phyloP scores from a whole-genome alignment of 768 basidiomycete species.

The Roridomyces roridus region DNA sequence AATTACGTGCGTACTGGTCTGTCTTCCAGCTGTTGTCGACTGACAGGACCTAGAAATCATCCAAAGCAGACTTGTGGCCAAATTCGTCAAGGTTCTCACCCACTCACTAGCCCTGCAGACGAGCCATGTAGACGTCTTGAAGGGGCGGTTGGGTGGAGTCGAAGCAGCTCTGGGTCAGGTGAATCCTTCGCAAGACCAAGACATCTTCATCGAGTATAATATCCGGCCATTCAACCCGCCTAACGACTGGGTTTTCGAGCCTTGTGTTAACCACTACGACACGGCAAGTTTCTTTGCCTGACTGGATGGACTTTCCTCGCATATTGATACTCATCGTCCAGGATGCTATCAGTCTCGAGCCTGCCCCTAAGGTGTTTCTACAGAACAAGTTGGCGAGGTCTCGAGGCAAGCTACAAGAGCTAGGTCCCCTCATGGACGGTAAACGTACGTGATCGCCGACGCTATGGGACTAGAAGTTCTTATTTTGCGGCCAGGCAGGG shows the following conservation, averaged over 20 bases:
- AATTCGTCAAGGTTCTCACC: constrained; percentile 59
- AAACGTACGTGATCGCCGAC: constrained; percentile 56
- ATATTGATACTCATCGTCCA: constrained; percentile 31
- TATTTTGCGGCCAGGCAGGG: constrained; percentile 47
- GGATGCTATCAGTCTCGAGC: constrained; percentile 69
- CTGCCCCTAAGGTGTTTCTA: constrained; percentile 75
- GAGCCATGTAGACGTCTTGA: constrained; percentile 64
- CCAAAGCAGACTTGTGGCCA: constrained; percentile 65
- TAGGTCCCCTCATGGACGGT: constrained; percentile 58
- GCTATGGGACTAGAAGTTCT: background rate
- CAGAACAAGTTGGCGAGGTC: constrained; percentile 77
- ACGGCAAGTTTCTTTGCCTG: constrained; percentile 50
- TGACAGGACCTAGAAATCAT: constrained; percentile 58
- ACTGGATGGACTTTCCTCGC: background rate
- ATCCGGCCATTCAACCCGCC: constrained; percentile 68
- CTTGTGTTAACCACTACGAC: constrained; percentile 77
- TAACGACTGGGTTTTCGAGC: constrained; percentile 76
- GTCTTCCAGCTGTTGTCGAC: background rate
- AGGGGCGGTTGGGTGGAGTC: constrained; percentile 52
- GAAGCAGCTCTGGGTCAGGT: constrained; percentile 57
- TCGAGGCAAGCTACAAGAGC: constrained; percentile 66
- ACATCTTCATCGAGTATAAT: constrained; percentile 76
- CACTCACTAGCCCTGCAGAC: constrained; percentile 66
- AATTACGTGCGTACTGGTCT: constrained; percentile 62
- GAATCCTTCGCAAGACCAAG: constrained; percentile 66